Conservation (phyloP, 2,329 filamentous ascomycete genomes). For the Fusarium equiseti region DNA sequence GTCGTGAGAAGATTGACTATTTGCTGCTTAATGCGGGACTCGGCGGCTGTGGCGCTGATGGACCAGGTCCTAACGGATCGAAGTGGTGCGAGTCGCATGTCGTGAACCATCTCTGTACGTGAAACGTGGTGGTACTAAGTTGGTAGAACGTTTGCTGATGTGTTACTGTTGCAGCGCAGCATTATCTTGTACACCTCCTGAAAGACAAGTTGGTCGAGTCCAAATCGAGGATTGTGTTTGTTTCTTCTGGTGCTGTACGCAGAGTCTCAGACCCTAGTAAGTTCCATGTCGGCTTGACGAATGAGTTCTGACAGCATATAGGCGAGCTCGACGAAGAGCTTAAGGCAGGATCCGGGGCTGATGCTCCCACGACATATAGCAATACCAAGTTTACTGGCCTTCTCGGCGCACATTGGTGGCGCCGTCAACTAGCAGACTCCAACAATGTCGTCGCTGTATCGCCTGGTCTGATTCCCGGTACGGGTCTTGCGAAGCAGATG, state of each 20-base stretch:
- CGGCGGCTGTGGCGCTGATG: constrained; percentile 50
- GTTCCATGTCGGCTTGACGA: neutral
- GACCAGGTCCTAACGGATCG: constrained; percentile 55
- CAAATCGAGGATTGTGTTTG: constrained; percentile 61
- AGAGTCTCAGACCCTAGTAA: constrained; percentile 55
- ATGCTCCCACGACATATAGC: constrained; percentile 52
- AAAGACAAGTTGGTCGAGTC: constrained; percentile 61
- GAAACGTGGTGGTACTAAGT: neutral
- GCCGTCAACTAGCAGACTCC: constrained; percentile 60
- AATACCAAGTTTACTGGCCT: constrained; percentile 65
- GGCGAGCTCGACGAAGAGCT: constrained; percentile 56
- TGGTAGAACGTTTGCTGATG: constrained; percentile 15
- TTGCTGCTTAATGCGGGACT: constrained; percentile 64
- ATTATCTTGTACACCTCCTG: constrained; percentile 64
- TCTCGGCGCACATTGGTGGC: constrained; percentile 67
- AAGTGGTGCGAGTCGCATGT: constrained; percentile 64
- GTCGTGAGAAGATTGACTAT: constrained; percentile 59
- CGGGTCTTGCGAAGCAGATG: constrained; percentile 54
- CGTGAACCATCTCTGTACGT: constrained; percentile 65
- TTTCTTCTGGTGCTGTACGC: constrained; percentile 63
- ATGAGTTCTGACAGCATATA: constrained; percentile 32
- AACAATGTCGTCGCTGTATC: constrained; percentile 65
- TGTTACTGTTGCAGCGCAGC: constrained; percentile 57
- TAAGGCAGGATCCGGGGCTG: constrained; percentile 54
- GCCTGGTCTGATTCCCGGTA: constrained; percentile 64